Evolutionary conservation across 495 filamentous ascomycete genomes (phyloP).

Genomic region (Lineolata rhizophorae): DNA sequence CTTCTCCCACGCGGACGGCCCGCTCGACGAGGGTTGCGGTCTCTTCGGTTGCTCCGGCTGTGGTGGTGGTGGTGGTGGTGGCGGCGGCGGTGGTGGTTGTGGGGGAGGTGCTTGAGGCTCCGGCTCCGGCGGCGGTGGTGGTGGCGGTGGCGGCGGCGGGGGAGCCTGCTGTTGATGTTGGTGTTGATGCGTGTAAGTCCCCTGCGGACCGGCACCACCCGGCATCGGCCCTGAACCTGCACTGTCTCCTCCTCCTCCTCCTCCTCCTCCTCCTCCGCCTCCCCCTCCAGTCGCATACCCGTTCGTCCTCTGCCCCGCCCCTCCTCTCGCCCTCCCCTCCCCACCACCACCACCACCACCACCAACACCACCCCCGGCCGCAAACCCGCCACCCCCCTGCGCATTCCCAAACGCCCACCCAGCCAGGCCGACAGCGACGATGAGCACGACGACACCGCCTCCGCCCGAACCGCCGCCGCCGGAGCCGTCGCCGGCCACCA

Average conservation of each 20-base stretch:
- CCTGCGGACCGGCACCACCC: slow-evolving; percentile 7
- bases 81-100: slow-evolving; percentile 4
- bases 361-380: too few relatives aligned
- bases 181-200: slow-evolving; percentile 1
- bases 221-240: too few relatives aligned
- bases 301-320: neutral
- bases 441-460: slow-evolving; percentile 36
- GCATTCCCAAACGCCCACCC: slow-evolving; percentile 54
- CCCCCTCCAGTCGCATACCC: slow-evolving; percentile 4
- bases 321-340: neutral
- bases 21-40: neutral
- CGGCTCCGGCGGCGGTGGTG: slow-evolving; percentile 12
- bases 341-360: too few relatives aligned
- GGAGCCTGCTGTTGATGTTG: slow-evolving; percentile 6
- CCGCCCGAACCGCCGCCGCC: too few relatives aligned
- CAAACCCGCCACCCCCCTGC: slow-evolving; percentile 29
- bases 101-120: slow-evolving; percentile 10
- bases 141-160: slow-evolving; percentile 9
- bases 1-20: slow-evolving; percentile 38
- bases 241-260: too few relatives aligned
- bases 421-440: slow-evolving; percentile 45
- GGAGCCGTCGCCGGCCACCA: slow-evolving; percentile 37
- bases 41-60: slow-evolving; percentile 18
- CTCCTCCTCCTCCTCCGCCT: too few relatives aligned
- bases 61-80: slow-evolving; percentile 22